These are phyloP conservation scores for Oleoguttula mirabilis DNA, from an alignment of 495 filamentous ascomycete genomes.

Conservation along the genomic window DNA sequence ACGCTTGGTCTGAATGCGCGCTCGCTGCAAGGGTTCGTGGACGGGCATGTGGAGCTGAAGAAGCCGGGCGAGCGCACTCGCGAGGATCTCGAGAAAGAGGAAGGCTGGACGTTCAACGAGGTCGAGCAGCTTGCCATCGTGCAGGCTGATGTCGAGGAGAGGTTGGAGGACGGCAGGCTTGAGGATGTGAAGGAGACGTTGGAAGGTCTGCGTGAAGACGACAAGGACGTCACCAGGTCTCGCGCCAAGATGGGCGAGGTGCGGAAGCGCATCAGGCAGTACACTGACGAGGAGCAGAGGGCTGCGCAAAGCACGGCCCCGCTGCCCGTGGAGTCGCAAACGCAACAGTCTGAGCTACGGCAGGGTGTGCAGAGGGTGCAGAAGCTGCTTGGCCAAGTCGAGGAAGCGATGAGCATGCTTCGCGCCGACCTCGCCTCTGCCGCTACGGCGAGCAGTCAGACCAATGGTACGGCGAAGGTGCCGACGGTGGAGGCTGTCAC, in stretches of 20 bases:
- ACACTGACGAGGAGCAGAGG: slow-evolving; percentile 48
- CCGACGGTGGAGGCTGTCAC: slow-evolving; percentile 88
- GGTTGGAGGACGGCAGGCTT: slow-evolving; percentile 54
- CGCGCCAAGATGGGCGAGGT: slow-evolving; percentile 61
- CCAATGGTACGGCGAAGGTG: slow-evolving; percentile 26
- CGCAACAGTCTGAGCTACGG: slow-evolving; percentile 72
- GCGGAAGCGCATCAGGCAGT: slow-evolving; percentile 52
- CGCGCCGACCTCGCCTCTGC: slow-evolving; percentile 58
- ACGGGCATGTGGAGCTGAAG: slow-evolving; percentile 44
- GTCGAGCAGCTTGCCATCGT: slow-evolving; percentile 49
- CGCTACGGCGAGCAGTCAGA: slow-evolving; percentile 33
- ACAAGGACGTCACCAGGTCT: slow-evolving; percentile 54
- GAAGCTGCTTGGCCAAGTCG: slow-evolving; percentile 60
- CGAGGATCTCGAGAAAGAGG: slow-evolving; percentile 45
- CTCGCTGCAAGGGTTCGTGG: slow-evolving; percentile 57
- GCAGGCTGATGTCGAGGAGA: slow-evolving; percentile 39
- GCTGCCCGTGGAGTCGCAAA: slow-evolving; percentile 68
- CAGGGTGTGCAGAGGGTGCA: slow-evolving; percentile 55
- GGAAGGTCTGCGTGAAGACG: slow-evolving; percentile 45
- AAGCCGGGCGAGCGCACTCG: slow-evolving; percentile 38
- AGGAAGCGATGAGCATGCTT: slow-evolving; percentile 71
- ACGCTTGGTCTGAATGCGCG: slow-evolving; percentile 79
- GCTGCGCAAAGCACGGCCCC: slow-evolving; percentile 51
- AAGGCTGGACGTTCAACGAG: slow-evolving; percentile 61
- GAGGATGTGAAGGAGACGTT: slow-evolving; percentile 52